A percentile compares a stretch with the other conserved stretches of the same genome.
Evolutionary conservation across 257 asterid species (phyloP).

Genomic region (Solanum arcanum): DNA sequence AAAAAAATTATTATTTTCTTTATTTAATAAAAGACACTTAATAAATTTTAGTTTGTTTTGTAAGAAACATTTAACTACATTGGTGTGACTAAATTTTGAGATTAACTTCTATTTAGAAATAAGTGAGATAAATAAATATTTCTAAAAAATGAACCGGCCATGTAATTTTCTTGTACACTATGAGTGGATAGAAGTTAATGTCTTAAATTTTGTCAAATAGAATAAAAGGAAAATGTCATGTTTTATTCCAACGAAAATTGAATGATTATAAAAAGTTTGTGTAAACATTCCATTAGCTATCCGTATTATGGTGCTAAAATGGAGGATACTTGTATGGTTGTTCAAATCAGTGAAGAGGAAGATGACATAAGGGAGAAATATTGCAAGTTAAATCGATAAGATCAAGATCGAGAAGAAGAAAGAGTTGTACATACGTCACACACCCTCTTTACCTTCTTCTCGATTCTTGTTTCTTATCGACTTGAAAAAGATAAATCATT

Average conservation of each 20-base stretch:
- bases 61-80: background rate
- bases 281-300: background rate
- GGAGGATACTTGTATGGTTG: slow-evolving; percentile 1
- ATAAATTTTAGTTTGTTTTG: background rate
- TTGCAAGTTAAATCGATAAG: background rate
- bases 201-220: background rate
- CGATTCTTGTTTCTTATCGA: background rate
- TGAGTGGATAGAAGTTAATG: background rate
- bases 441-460: slow-evolving; percentile 8
- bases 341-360: background rate
- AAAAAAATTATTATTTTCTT: too few species aligned
- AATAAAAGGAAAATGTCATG: background rate
- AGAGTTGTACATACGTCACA: background rate
- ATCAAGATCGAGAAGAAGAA: slow-evolving; percentile 5
- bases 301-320: background rate
- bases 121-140: too few species aligned
- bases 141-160: background rate
- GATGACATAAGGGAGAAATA: background rate
- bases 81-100: background rate
- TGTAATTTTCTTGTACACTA: background rate
- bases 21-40: background rate
- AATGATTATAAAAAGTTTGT: background rate
- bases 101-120: too few species aligned
- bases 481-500: background rate
- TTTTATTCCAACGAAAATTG: background rate